phyloP scores from a whole-genome alignment of 2,329 filamentous ascomycete species.

The Hypoxylon sp. region DNA sequence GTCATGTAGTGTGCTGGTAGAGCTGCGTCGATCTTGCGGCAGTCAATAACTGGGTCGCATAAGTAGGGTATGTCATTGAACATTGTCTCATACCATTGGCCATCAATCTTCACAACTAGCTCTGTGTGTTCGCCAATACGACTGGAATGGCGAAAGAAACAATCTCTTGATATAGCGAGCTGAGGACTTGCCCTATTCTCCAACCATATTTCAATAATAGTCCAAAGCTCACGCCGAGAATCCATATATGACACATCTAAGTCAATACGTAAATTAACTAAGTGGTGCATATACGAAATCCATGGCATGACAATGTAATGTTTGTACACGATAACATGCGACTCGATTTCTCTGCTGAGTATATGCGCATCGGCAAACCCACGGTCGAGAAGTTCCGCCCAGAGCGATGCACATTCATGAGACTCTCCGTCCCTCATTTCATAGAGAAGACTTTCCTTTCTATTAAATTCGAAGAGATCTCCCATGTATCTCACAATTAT shows the following conservation, averaged over 20 bases:
- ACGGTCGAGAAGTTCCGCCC: not conserved
- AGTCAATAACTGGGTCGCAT: not conserved
- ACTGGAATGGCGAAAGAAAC: not conserved
- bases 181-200: constrained; percentile 12
- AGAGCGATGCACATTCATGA: not conserved
- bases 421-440: too few relatives aligned
- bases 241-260: not conserved
- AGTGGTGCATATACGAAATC: not conserved
- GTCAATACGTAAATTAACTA: not conserved
- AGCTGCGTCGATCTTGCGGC: not conserved
- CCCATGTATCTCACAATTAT: too few relatives aligned
- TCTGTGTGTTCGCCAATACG: too few relatives aligned
- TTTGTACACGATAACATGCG: not conserved
- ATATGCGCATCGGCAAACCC: constrained; percentile 11
- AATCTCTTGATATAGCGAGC: not conserved
- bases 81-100: not conserved
- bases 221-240: not conserved
- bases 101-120: constrained; percentile 2
- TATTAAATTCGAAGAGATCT: not conserved
- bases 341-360: not conserved
- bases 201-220: constrained; percentile 1
- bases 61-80: too few relatives aligned
- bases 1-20: not conserved
- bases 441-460: too few relatives aligned
- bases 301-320: constrained; percentile 3